These are phyloP conservation scores for Ophiocordyceps robertsii DNA, from an alignment of 2,329 filamentous ascomycete species.

Conservation along the genomic window DNA sequence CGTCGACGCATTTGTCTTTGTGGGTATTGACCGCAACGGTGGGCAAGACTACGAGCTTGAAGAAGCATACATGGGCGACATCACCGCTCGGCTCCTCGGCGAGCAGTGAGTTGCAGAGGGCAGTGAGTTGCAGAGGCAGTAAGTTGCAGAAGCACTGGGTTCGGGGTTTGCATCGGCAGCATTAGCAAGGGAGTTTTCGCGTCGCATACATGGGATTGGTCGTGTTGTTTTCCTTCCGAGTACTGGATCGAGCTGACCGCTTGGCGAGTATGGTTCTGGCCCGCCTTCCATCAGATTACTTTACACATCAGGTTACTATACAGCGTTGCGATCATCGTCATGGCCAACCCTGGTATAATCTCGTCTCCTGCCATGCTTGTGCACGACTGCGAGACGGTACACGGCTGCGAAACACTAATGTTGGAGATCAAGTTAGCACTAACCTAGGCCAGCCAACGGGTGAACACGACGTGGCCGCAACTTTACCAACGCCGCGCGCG, in stretches of 20 bases:
- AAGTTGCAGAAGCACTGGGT: slow-evolving; percentile 2
- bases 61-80: slow-evolving; percentile 79
- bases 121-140: slow-evolving; percentile 35
- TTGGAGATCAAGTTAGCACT: no score
- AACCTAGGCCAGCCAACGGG: no score
- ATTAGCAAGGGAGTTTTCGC: slow-evolving; percentile 10
- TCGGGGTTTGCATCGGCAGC: slow-evolving; percentile 1
- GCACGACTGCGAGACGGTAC: not conserved
- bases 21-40: slow-evolving; percentile 66
- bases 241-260: no score
- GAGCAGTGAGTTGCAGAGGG: slow-evolving; percentile 41
- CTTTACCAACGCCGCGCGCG: no score
- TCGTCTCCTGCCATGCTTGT: not conserved
- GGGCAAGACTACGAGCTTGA: slow-evolving; percentile 79
- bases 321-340: no score
- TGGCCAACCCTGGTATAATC: no score
- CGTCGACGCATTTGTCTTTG: slow-evolving; percentile 67
- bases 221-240: not conserved
- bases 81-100: slow-evolving; percentile 72
- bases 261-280: no score
- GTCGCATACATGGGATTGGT: slow-evolving; percentile 1
- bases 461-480: no score
- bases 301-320: no score
- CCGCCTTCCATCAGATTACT: no score
- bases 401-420: not conserved